Percentiles rank a stretch among this genome's conserved stretches.
phyloP scores from a whole-genome alignment of 805 yeast species.

The Kuraishia hungarica region DNA sequence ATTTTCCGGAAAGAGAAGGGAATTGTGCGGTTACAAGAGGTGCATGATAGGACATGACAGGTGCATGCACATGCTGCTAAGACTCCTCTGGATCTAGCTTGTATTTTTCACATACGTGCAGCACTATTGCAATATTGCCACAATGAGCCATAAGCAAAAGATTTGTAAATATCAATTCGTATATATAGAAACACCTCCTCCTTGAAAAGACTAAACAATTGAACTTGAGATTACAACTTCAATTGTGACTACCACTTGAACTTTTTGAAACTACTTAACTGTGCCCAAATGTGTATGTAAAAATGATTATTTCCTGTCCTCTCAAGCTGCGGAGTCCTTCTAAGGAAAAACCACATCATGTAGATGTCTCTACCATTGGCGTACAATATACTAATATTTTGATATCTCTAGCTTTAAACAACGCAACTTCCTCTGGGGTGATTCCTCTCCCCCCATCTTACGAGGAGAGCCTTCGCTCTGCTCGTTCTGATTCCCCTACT shows the following conservation, averaged over 20 bases:
- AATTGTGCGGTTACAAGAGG: not conserved
- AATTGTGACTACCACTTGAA: not conserved
- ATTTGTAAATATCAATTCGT: not conserved
- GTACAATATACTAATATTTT: not conserved
- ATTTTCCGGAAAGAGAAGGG: not conserved
- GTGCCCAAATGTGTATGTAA: not conserved
- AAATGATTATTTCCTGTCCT: not conserved
- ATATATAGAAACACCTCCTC: not conserved
- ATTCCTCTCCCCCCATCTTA: not conserved
- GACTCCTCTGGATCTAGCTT: not conserved
- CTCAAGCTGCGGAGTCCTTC: not conserved
- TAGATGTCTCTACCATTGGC: not conserved
- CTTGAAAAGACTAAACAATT: not conserved
- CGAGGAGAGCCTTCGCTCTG: not conserved
- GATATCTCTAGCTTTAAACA: not conserved
- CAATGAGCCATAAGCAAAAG: not conserved
- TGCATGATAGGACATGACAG: not conserved
- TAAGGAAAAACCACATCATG: not conserved
- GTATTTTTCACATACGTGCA: not conserved
- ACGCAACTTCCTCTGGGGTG: not conserved
- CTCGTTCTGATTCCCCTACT: not conserved
- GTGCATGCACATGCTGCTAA: not conserved
- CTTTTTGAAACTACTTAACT: not conserved
- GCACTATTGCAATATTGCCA: not conserved
- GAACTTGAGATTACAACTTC: not conserved